Base-by-base conservation (phyloP, 352 stramenopile genomes). In the Elongisporangium anandrum region DNA sequence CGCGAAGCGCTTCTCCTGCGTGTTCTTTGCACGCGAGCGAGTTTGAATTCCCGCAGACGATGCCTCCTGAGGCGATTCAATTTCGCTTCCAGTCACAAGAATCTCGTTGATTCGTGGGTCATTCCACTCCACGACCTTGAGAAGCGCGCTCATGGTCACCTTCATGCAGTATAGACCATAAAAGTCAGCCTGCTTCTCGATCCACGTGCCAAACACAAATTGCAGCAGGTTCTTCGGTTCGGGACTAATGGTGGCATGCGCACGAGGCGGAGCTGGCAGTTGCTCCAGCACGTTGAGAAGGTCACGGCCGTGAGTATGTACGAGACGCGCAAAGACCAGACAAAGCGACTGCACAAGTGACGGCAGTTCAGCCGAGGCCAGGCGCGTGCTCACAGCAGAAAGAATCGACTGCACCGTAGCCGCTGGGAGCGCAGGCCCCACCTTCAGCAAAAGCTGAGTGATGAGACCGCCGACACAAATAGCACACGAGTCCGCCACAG, bases 111-210 rank as follows among this genome's bases (percentile, higher is more conserved):
- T 77, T 48, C 81, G 78, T 24, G 79, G 65, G 50, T 94, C 81
- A 61, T 91, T 88, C 80, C 81, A 90, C 50, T 88, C 77, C 4
- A 81, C 68, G 5, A 90, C 72, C 70, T 89, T 85, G 6, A 94
- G 60, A 15, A 94, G 55, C 47, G 81, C 85, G 55, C 81, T 90
- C 39, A 90, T 75, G 4, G 83, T 94, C 39, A 94, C 82, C 61
- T 92, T 94, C 61, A 94, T 85, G 53, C 77, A 88, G 66, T 92
- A 92, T 6, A 88, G 70, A 12, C 85, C 82, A 51, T 94, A 94
- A 52, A 94, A 94, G 21, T 92, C 82, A 16, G 76, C 63, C 56
- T 94, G 85, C 63, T 90, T 91, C 54, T 92, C 81, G 29, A 94
- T 85, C 85, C 85, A 94, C 16, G 81, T 89, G 26, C 68, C 64